Base-by-base conservation (phyloP, 2,329 filamentous ascomycete genomes). In the Venturiaceae sp. region DNA sequence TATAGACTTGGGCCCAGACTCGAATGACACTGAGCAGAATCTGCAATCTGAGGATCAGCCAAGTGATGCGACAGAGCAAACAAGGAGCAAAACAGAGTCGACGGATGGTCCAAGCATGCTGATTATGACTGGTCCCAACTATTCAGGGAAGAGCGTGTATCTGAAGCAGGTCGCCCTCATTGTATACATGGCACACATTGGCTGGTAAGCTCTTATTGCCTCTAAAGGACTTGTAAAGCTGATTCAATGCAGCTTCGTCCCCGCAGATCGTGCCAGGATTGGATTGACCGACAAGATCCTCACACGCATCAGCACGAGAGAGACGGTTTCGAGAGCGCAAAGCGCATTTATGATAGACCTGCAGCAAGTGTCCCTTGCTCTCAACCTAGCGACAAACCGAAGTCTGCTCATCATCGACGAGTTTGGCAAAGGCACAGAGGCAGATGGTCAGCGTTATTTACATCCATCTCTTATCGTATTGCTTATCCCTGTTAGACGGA, bases 101-200 rank as follows among this genome's bases (percentile, higher is more conserved):
- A 11, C 46, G 5, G 63, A 70, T 4, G 68, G 68, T 2, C 84
- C 88, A 13, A 90, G 82, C 63, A 86, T 90, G 73, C 69, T 96
- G 13, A 75, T 96, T 5, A 72, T 99, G 65, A 97, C 94, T 0
- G 94, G 94, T 0, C 92, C 94, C 4, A 99, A 99, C 65, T 95
- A 94, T 69, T 97, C 94, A 0, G 94, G 94, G 0, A 99, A 99
- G 71, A 97, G 91, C 64, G 83, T 97, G 0, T 97, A 96, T 71
- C 80, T 97, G 68, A 99, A 95, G 71, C 92, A 99, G 69, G 83
- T 90, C 33, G 94, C 92, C 4, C 75, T 96, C 54, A 94, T 96
- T 60, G 85, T 95, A 14, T 96, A 94, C 68, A 81, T 99, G 71
- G 90, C 94, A 0, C 94, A 99, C 67, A 83, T 96, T 57, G 94